Percentiles rank a stretch among this genome's conserved stretches.
Conservation (phyloP, 202 grass and related monocot species). For the Thinopyrum obtusiflorum region DNA sequence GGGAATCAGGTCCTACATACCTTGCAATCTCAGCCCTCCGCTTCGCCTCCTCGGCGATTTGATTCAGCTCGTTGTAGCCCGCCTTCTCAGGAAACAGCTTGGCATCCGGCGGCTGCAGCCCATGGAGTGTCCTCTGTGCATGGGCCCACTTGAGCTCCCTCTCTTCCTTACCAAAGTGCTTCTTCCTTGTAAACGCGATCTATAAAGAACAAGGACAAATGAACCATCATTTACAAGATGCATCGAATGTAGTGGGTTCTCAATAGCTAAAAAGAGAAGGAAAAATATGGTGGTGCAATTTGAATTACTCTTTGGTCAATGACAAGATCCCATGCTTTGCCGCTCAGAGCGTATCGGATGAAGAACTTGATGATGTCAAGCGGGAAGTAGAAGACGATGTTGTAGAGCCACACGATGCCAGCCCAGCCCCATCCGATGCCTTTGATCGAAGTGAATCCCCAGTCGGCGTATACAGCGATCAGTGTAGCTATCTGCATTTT, state of each 20-base stretch:
- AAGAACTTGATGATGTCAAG: slow-evolving; percentile 51
- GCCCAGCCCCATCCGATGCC: slow-evolving; percentile 64
- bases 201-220: not conserved
- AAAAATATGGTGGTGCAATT: not conserved
- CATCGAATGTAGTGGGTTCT: not conserved
- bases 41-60: slow-evolving; percentile 54
- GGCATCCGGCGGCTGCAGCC: slow-evolving; percentile 41
- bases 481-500: slow-evolving; percentile 49
- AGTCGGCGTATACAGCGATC: slow-evolving; percentile 44
- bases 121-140: slow-evolving; percentile 55
- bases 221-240: not conserved
- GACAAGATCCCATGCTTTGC: slow-evolving; percentile 49
- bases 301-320: slow-evolving; percentile 46
- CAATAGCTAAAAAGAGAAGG: no score
- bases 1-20: not conserved
- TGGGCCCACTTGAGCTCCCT: slow-evolving; percentile 53
- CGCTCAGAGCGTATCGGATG: slow-evolving; percentile 46
- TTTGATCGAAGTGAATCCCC: slow-evolving; percentile 51
- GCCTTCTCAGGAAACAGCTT: slow-evolving; percentile 40
- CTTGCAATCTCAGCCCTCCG: slow-evolving; percentile 52
- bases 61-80: slow-evolving; percentile 30
- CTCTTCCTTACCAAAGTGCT: slow-evolving; percentile 48
- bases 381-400: slow-evolving; percentile 46
- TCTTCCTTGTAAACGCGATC: slow-evolving; percentile 53
- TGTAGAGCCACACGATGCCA: slow-evolving; percentile 55